Conservation (phyloP, 768 basidiomycete genomes). For the Russula vinacea region DNA sequence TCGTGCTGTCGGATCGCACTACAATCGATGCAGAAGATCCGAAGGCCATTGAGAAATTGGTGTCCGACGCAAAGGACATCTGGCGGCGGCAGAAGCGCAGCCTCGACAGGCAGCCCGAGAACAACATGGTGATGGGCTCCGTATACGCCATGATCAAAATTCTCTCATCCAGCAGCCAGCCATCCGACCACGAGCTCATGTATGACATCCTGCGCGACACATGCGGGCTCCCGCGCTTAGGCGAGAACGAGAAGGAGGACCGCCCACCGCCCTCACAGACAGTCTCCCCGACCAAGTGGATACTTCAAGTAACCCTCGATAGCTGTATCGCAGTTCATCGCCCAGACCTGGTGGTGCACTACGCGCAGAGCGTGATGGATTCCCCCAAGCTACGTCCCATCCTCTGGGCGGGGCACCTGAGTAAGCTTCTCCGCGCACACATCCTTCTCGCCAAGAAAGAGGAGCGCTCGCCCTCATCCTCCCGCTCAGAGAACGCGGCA, state of each 20-base stretch:
- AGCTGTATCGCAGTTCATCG: slow-evolving; percentile 53
- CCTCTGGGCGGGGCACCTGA: slow-evolving; percentile 3
- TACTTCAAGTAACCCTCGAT: slow-evolving; percentile 53
- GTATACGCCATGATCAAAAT: slow-evolving; percentile 53
- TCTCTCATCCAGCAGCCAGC: slow-evolving; percentile 49
- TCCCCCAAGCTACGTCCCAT: slow-evolving; percentile 27
- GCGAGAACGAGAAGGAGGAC: too few relatives aligned
- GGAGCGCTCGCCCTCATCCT: background rate
- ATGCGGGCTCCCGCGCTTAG: slow-evolving; percentile 55
- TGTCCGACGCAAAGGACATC: slow-evolving; percentile 61
- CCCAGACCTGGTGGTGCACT: slow-evolving; percentile 49
- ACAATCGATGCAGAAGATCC: slow-evolving; percentile 10
- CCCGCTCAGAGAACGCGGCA: slow-evolving; percentile 6
- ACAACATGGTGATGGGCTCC: slow-evolving; percentile 53
- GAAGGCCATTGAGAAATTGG: slow-evolving; percentile 27
- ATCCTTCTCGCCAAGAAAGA: slow-evolving; percentile 7
- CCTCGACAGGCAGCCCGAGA: slow-evolving; percentile 43
- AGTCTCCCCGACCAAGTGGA: slow-evolving; percentile 41
- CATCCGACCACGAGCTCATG: slow-evolving; percentile 61
- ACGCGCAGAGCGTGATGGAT: slow-evolving; percentile 58
- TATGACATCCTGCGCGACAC: slow-evolving; percentile 61
- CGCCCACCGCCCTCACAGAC: too few relatives aligned
- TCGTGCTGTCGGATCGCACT: slow-evolving; percentile 40
- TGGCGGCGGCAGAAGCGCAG: slow-evolving; percentile 65
- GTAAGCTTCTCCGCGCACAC: background rate